Evolutionary conservation across 106 monocot species (phyloP).

Genomic region (Platanthera guangdongensis): DNA sequence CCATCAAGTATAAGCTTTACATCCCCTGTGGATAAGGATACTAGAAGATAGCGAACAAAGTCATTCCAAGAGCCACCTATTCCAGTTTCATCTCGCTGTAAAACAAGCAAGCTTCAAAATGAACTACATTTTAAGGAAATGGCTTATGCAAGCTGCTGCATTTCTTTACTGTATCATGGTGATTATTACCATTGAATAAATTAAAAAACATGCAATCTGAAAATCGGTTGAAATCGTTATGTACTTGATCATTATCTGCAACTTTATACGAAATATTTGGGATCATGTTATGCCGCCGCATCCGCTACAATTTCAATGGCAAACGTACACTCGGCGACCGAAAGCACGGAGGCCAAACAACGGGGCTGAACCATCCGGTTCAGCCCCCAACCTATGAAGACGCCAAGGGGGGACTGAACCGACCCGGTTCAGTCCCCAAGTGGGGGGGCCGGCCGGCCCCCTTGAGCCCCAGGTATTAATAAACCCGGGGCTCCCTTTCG

Average conservation of each 20-base stretch:
- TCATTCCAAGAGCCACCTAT: constrained; percentile 65
- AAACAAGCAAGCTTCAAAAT: background rate
- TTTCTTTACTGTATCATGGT: background rate
- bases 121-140: background rate
- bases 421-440: too few species aligned
- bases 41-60: constrained; percentile 55
- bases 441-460: too few species aligned
- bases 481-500: too few species aligned
- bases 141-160: background rate
- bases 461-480: too few species aligned
- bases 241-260: background rate
- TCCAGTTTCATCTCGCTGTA: constrained; percentile 72
- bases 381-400: too few species aligned
- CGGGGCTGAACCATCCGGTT: too few species aligned
- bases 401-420: too few species aligned
- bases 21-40: constrained; percentile 33
- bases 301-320: too few species aligned
- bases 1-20: constrained; percentile 34
- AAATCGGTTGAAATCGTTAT: background rate
- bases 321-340: too few species aligned
- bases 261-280: background rate
- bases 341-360: too few species aligned
- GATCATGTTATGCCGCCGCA: too few species aligned
- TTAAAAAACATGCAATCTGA: background rate
- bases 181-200: background rate